Base-by-base conservation (phyloP, 2,329 filamentous ascomycete species). In the Colletotrichum sp. region DNA sequence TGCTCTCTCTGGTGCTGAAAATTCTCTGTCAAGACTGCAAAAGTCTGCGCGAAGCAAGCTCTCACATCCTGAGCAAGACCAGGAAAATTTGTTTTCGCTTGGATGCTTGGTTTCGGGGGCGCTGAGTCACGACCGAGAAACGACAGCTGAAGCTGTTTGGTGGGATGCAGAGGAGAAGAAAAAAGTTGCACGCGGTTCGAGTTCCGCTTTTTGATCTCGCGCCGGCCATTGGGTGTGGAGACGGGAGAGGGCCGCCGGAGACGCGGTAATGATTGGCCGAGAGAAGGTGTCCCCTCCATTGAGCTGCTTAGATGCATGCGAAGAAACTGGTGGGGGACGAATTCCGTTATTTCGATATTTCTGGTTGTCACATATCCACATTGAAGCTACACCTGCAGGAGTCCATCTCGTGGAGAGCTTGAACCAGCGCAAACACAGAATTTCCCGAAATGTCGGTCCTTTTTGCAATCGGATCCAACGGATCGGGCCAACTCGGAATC, bases 401-500 rank as follows among this genome's bases (percentile, higher is more conserved):
- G n/a, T 21, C 3, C 6, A 13, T 64, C 61, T 28, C 10, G 34
- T 26, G 5, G 3, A 52, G 21, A 64, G 32, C 32, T 43, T 43
- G n/a, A 64, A 38, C 34, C 30, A 12, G 26, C 16, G n/a, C 32
- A n/a, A 21, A 13, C 21, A 8, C 12, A 30, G 8, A 18, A 34
- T 18, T 18, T n/a, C 28, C 9, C 21, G 58, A 32, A 15, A 90
- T 92, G 89, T 83, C 87, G n/a, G 84, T 85, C 3, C 82, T 95
- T 21, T 94, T 93, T 79, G 90, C 94, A 4, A 88, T 96, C 63
- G 94, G 94, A 36, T 96, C 94, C 6, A 96, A 96, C 80, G 93
- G 94, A 60, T 95, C 92, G 2, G 93, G 93, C 38, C 94, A 96
- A 81, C 88, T 96, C 12, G 94, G 93, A 55, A 90, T 95, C 74